These are phyloP conservation scores for Phytophthora rubi DNA, from an alignment of 352 stramenopile genomes.

Conservation along the genomic window DNA sequence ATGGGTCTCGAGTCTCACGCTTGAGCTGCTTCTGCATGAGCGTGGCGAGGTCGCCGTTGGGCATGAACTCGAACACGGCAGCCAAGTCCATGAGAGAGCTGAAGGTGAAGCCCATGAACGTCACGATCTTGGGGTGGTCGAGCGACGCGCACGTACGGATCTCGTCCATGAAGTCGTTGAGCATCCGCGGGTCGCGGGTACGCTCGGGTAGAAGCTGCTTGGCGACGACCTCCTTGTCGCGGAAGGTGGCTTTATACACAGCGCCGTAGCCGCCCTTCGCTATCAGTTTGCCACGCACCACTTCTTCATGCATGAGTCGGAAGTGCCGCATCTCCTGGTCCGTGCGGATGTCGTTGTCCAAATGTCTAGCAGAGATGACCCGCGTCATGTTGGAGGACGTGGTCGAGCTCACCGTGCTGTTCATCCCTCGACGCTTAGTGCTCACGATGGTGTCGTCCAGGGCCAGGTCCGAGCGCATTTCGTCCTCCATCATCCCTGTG, in stretches of 20 bases:
- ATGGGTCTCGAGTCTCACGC: slow-evolving; percentile 36
- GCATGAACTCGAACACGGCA: slow-evolving; percentile 60
- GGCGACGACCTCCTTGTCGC: slow-evolving; percentile 44
- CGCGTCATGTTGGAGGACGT: slow-evolving; percentile 9
- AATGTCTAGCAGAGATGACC: slow-evolving; percentile 24
- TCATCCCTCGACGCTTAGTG: slow-evolving; percentile 22
- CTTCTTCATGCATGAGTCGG: slow-evolving; percentile 56
- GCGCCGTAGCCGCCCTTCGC: slow-evolving; percentile 66
- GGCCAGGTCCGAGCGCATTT: slow-evolving; percentile 11
- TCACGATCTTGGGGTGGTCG: slow-evolving; percentile 55
- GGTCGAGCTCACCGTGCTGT: slow-evolving; percentile 22
- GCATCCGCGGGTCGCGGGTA: slow-evolving; percentile 38
- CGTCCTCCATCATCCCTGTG: slow-evolving; percentile 18
- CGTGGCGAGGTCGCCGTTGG: slow-evolving; percentile 49
- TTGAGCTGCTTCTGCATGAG: slow-evolving; percentile 45
- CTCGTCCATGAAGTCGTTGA: slow-evolving; percentile 60
- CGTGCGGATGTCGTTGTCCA: slow-evolving; percentile 74
- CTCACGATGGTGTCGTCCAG: slow-evolving; percentile 25
- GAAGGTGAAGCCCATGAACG: slow-evolving; percentile 64
- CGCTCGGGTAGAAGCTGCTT: slow-evolving; percentile 54
- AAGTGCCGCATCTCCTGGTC: slow-evolving; percentile 63
- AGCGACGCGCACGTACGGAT: slow-evolving; percentile 50
- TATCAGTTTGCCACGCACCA: slow-evolving; percentile 46
- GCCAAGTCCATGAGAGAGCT: slow-evolving; percentile 58
- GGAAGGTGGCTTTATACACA: slow-evolving; percentile 59